Percentiles rank a stretch among this genome's conserved stretches.
These are phyloP conservation scores for Suhomyces taliae DNA, from an alignment of 1,139 yeast genomes.

Conservation along the genomic window DNA sequence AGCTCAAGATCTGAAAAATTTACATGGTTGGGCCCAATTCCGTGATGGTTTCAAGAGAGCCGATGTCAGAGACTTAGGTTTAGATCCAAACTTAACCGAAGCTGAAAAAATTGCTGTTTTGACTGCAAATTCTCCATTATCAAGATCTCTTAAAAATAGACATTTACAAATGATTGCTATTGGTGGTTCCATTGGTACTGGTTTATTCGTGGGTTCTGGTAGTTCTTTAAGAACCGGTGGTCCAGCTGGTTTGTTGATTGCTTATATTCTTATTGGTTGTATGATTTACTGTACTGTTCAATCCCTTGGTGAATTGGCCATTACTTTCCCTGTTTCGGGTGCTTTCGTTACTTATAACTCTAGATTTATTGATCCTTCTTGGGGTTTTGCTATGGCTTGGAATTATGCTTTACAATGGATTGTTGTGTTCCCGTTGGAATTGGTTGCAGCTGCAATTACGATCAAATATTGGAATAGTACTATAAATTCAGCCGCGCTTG, in stretches of 20 bases:
- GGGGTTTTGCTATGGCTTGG: conserved; percentile 83
- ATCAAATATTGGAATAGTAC: conserved; percentile 34
- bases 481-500: conserved; percentile 41
- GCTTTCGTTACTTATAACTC: conserved; percentile 74
- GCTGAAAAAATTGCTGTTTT: conserved; percentile 66
- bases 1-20: conserved; percentile 23
- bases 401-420: conserved; percentile 81
- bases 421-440: conserved; percentile 70
- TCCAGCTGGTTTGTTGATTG: conserved; percentile 73
- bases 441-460: conserved; percentile 58
- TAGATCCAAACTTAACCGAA: conserved; percentile 66
- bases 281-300: conserved; percentile 76
- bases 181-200: conserved; percentile 88
- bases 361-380: conserved; percentile 68
- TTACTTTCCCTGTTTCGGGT: conserved; percentile 76
- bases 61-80: conserved; percentile 48
- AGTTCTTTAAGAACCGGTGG: conserved; percentile 69
- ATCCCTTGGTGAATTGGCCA: conserved; percentile 85
- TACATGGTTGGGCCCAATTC: conserved; percentile 43
- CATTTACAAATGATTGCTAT: conserved; percentile 83
- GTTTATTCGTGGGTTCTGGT: conserved; percentile 76
- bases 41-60: conserved; percentile 59
- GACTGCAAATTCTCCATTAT: conserved; percentile 70
- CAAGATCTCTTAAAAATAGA: conserved; percentile 60
- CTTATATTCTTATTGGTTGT: conserved; percentile 66